Percentiles rank a stretch among this genome's conserved stretches.
These are phyloP conservation scores for Phanerochaete sordida DNA, from an alignment of 768 basidiomycete genomes.

Conservation along the genomic window DNA sequence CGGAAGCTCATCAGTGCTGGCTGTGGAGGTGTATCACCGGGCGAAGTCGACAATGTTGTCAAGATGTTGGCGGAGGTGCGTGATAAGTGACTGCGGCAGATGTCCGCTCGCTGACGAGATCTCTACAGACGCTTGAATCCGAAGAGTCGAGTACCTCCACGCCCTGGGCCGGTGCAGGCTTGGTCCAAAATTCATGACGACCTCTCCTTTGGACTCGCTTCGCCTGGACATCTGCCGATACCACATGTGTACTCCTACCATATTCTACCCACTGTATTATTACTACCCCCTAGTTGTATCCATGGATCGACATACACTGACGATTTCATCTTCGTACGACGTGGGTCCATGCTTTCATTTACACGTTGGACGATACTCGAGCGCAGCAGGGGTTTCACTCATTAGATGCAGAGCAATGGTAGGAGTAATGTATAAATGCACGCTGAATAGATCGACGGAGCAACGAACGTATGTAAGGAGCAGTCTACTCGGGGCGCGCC, in stretches of 20 bases:
- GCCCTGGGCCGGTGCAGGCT: slow-evolving; percentile 32
- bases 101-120: too few relatives aligned
- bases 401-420: not conserved
- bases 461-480: not conserved
- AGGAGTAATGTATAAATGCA: not conserved
- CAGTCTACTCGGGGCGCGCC: not conserved
- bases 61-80: slow-evolving; percentile 81
- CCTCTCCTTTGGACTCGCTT: not conserved
- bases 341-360: not conserved
- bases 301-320: not conserved
- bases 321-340: not conserved
- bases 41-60: slow-evolving; percentile 87
- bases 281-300: slow-evolving; percentile 5
- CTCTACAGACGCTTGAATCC: slow-evolving; percentile 72
- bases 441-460: not conserved
- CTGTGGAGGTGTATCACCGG: slow-evolving; percentile 79
- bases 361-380: not conserved
- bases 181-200: not conserved
- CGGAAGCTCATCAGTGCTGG: slow-evolving; percentile 85
- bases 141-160: slow-evolving; percentile 66
- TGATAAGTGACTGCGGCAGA: too few relatives aligned
- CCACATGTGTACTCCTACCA: slow-evolving; percentile 7
- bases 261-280: slow-evolving; percentile 7
- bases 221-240: not conserved
- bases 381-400: not conserved